These are phyloP conservation scores for Didymella pomorum DNA, from an alignment of 2,329 filamentous ascomycete species.

Conservation along the genomic window DNA sequence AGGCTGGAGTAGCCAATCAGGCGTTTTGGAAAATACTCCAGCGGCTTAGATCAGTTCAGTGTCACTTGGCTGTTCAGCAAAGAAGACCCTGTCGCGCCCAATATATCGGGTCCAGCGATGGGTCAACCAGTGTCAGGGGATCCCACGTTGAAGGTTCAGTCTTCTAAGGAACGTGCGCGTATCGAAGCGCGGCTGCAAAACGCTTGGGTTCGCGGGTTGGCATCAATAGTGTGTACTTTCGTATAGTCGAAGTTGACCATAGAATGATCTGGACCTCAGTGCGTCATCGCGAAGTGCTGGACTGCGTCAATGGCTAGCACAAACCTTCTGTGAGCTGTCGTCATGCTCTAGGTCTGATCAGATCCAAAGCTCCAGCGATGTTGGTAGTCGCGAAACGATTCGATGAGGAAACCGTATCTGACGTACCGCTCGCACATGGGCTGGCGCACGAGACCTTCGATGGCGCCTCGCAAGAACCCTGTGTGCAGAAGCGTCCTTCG, in stretches of 20 bases:
- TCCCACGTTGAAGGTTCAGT: background rate
- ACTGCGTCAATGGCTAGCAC: constrained; percentile 6
- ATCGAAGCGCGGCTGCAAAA: constrained; percentile 2
- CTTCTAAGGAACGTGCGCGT: constrained; percentile 1
- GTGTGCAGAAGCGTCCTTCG: background rate
- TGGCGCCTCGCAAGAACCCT: background rate
- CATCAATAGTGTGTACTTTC: constrained; percentile 2
- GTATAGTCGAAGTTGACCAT: background rate
- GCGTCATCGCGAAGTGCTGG: constrained; percentile 3
- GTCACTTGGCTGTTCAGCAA: background rate
- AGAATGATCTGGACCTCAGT: constrained; percentile 9
- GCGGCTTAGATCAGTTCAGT: background rate
- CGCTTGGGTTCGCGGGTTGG: background rate
- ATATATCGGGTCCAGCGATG: constrained; percentile 1
- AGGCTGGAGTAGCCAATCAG: background rate
- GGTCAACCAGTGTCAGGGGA: background rate
- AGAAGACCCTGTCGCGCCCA: constrained; percentile 8
- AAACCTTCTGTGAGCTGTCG: constrained; percentile 1
- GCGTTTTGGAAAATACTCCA: background rate
- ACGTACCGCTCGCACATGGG: background rate
- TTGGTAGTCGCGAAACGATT: background rate
- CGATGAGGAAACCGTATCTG: background rate
- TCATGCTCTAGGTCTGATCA: constrained; percentile 1
- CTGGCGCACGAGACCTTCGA: background rate
- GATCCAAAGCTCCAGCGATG: background rate